Evolutionary conservation across 2,329 filamentous ascomycete genomes (phyloP).

Genomic region (Aspergillus candidus): DNA sequence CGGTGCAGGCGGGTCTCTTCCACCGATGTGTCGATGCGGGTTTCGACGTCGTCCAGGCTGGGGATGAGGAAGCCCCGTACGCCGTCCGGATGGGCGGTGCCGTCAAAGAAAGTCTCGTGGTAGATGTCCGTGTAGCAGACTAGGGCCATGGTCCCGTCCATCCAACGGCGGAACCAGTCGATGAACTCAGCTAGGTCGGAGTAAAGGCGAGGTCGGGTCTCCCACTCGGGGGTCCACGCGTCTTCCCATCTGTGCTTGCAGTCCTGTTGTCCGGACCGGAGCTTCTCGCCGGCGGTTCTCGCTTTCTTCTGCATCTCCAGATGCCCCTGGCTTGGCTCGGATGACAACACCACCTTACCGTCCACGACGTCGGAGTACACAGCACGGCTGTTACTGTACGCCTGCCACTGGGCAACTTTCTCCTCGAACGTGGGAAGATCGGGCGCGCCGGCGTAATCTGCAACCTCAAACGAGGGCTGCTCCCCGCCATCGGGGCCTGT

Average conservation of each 20-base stretch:
- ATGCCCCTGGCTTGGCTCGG: too few relatives aligned
- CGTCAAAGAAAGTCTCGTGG: conserved; percentile 28
- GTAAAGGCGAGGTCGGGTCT: conserved; percentile 16
- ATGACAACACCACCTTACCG: too few relatives aligned
- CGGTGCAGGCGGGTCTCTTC: conserved; percentile 22
- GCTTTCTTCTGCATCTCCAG: too few relatives aligned
- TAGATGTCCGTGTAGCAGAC: conserved; percentile 20
- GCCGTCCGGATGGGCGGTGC: conserved; percentile 27
- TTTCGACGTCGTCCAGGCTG: conserved; percentile 12
- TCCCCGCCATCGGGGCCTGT: too few relatives aligned
- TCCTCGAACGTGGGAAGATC: too few relatives aligned
- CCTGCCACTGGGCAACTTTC: too few relatives aligned
- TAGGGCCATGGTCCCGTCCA: conserved; percentile 16
- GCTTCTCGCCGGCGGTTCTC: too few relatives aligned
- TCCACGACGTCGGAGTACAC: too few relatives aligned
- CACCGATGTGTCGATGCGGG: conserved; percentile 14
- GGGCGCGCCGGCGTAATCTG: too few relatives aligned
- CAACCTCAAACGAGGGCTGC: too few relatives aligned
- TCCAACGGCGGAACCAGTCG: conserved; percentile 19
- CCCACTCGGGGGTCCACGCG: conserved; percentile 17
- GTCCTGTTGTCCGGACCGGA: too few relatives aligned
- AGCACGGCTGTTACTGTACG: too few relatives aligned
- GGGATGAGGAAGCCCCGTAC: conserved; percentile 18
- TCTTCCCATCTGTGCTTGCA: not conserved
- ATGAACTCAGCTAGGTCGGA: conserved; percentile 12